Evolutionary conservation across 208 protist genomes (phyloP).

Genomic region (Ichthyophonus hoferi): DNA sequence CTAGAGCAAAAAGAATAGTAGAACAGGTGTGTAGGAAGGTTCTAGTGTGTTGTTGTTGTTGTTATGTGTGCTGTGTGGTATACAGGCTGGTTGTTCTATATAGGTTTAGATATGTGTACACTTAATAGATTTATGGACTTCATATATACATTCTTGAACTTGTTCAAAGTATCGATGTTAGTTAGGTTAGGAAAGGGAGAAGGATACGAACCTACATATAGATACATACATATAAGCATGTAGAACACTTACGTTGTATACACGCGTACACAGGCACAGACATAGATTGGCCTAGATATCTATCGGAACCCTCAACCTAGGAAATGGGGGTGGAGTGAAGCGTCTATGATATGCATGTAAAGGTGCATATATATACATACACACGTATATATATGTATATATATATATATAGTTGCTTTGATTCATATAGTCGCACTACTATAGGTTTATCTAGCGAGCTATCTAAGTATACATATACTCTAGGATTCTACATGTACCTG

Average conservation of each 20-base stretch:
- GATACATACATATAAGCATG: not conserved
- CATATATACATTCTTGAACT: not conserved
- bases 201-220: too few relatives aligned
- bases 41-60: not conserved
- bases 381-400: not conserved
- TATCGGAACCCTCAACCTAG: too few relatives aligned
- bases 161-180: too few relatives aligned
- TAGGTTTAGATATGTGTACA: not conserved
- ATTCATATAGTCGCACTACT: not conserved
- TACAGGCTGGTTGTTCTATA: not conserved
- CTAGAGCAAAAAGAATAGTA: constrained; percentile 45
- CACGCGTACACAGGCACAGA: not conserved
- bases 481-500: too few relatives aligned
- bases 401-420: too few relatives aligned
- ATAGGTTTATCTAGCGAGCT: not conserved
- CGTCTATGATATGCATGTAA: too few relatives aligned
- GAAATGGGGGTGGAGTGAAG: too few relatives aligned
- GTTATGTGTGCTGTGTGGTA: not conserved
- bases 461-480: not conserved
- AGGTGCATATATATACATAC: too few relatives aligned
- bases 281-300: too few relatives aligned
- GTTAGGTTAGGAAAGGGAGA: too few relatives aligned
- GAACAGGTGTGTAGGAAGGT: not conserved
- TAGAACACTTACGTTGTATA: not conserved
- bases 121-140: not conserved